phyloP scores from a whole-genome alignment of 2,329 filamentous ascomycete genomes.

The Talaromyces sp. region DNA sequence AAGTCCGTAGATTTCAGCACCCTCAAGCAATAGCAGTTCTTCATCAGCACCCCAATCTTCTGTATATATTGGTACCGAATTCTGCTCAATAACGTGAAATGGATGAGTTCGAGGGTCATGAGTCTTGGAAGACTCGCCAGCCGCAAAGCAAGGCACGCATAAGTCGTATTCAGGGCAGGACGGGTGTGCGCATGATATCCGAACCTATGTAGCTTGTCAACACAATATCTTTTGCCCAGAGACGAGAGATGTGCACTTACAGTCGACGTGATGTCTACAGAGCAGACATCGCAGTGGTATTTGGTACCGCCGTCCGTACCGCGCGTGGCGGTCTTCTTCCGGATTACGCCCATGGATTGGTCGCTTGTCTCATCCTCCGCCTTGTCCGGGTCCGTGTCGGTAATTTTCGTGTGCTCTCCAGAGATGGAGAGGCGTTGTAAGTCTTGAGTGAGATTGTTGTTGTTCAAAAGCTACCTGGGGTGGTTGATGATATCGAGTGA shows the following conservation, averaged over 20 bases:
- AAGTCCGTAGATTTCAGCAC: conserved; percentile 90
- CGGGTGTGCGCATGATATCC: conserved; percentile 83
- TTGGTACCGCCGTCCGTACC: conserved; percentile 87
- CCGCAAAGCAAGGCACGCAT: conserved; percentile 90
- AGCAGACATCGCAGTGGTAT: conserved; percentile 96
- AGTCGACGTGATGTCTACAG: conserved; percentile 93
- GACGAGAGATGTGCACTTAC: conserved; percentile 53
- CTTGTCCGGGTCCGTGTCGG: conserved; percentile 33
- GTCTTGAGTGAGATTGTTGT: conserved; percentile 2
- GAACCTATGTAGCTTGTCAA: conserved; percentile 60
- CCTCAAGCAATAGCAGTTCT: conserved; percentile 87
- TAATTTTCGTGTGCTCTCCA: conserved; percentile 29
- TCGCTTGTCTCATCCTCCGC: conserved; percentile 40
- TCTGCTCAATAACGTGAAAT: conserved; percentile 94
- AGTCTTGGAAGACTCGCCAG: conserved; percentile 73
- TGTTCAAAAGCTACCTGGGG: conserved; percentile 4
- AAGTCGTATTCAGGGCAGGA: conserved; percentile 92
- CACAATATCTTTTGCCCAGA: not conserved
- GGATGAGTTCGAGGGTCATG: conserved; percentile 85
- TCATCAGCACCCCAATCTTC: conserved; percentile 96
- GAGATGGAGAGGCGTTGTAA: conserved; percentile 27
- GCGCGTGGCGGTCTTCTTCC: conserved; percentile 85
- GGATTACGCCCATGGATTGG: conserved; percentile 79
- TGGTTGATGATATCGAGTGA: conserved; percentile 3
- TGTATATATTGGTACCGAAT: conserved; percentile 95